Evolutionary conservation across 1,139 yeast species (phyloP).

Genomic region (Diutina mesorugosa): DNA sequence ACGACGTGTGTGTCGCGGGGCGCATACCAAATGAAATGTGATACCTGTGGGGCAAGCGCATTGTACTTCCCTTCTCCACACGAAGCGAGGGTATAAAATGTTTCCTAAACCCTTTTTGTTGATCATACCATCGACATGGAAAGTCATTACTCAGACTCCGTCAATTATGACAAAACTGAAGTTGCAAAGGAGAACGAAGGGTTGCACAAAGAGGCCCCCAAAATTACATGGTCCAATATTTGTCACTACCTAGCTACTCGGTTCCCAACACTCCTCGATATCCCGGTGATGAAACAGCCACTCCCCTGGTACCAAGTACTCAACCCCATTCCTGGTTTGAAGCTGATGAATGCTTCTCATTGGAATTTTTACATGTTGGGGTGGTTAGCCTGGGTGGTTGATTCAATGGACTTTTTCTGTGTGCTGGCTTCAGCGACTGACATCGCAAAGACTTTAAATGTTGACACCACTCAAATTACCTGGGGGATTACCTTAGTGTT

Average conservation of each 20-base stretch:
- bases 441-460: constrained; percentile 41
- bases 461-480: constrained; percentile 40
- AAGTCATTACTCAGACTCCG: background rate
- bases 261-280: background rate
- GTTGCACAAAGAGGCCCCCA: background rate
- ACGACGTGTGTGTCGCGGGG: background rate
- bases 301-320: constrained; percentile 7
- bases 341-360: constrained; percentile 29
- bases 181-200: background rate
- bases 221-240: background rate
- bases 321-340: constrained; percentile 44
- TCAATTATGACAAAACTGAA: background rate
- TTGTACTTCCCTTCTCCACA: no score
- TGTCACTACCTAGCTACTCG: background rate
- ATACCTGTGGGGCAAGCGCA: background rate
- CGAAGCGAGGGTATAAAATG: background rate
- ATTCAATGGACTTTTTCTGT: constrained; percentile 67
- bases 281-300: background rate
- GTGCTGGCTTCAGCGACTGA: constrained; percentile 47
- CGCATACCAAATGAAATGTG: background rate
- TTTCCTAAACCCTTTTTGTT: background rate
- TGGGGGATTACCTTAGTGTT: constrained; percentile 77
- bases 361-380: constrained; percentile 58
- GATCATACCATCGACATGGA: background rate
- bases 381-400: constrained; percentile 67